These are phyloP conservation scores for Termitomyces sp. DNA, from an alignment of 768 basidiomycete species.

Conservation along the genomic window DNA sequence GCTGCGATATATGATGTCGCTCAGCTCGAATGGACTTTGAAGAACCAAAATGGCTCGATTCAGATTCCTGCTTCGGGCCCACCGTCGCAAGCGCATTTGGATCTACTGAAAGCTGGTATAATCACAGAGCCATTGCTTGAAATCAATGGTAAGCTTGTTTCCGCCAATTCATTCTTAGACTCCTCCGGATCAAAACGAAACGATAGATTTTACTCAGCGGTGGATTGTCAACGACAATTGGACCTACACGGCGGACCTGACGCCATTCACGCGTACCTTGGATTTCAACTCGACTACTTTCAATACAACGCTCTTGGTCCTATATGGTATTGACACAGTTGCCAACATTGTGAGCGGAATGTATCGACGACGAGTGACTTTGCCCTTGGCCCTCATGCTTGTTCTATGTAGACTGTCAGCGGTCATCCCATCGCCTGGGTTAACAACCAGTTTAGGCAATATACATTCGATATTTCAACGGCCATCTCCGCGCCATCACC, in stretches of 20 bases:
- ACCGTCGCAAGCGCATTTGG: conserved; percentile 53
- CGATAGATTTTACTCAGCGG: conserved; percentile 48
- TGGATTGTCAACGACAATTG: conserved; percentile 58
- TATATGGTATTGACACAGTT: conserved; percentile 56
- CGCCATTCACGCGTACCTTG: conserved; percentile 34
- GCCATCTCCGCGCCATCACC: conserved; percentile 30
- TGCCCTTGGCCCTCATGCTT: neutral
- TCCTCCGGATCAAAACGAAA: neutral
- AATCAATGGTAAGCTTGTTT: conserved; percentile 41
- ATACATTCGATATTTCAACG: conserved; percentile 47
- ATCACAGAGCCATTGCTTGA: conserved; percentile 53
- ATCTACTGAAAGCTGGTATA: conserved; percentile 48
- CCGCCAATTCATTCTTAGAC: neutral
- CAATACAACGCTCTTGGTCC: conserved; percentile 41
- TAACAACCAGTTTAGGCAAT: conserved; percentile 55
- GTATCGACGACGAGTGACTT: neutral
- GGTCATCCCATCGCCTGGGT: conserved; percentile 55
- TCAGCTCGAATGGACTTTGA: conserved; percentile 47
- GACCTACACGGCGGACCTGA: conserved; percentile 54
- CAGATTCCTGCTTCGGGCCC: conserved; percentile 49
- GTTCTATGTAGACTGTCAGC: conserved; percentile 38
- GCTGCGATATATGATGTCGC: conserved; percentile 40
- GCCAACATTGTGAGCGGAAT: conserved; percentile 45
- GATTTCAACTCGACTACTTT: conserved; percentile 17
- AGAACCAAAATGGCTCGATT: conserved; percentile 51